Percentiles rank a stretch among this genome's conserved stretches.
phyloP scores from a whole-genome alignment of 208 protist genomes.

The Balamuthia mandrillaris region DNA sequence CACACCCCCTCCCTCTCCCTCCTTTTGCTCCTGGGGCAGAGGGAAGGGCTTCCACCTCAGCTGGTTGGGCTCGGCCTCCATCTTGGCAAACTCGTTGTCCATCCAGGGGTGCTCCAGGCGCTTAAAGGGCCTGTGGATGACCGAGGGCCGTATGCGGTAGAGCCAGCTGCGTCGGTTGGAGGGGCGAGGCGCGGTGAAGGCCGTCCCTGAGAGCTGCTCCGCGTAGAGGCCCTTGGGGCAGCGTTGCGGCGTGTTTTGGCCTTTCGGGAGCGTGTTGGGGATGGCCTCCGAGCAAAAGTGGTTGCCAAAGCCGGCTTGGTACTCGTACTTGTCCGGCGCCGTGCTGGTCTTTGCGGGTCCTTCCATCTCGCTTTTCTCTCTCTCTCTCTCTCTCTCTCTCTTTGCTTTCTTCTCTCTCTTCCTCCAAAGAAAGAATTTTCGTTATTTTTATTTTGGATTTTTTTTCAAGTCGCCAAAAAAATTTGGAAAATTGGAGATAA shows the following conservation, averaged over 20 bases:
- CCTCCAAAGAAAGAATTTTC: no score
- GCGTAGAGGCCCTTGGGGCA: conserved; percentile 82
- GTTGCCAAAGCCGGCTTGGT: conserved; percentile 73
- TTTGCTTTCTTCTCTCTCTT: no score
- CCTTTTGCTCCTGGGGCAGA: conserved; percentile 22
- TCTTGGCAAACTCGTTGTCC: neutral
- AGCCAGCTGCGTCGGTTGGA: conserved; percentile 75
- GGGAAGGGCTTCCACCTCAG: conserved; percentile 72
- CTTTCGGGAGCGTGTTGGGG: conserved; percentile 61
- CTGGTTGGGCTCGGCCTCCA: conserved; percentile 66
- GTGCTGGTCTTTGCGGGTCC: no score
- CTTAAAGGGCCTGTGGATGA: conserved; percentile 64
- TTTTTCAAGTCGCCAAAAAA: no score
- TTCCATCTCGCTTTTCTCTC: no score
- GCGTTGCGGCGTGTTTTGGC: conserved; percentile 78
- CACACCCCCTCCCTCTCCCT: neutral
- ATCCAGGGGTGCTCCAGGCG: conserved; percentile 10
- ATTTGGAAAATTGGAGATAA: no score
- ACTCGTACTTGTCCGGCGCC: conserved; percentile 63
- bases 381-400: no score
- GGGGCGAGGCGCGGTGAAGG: conserved; percentile 76
- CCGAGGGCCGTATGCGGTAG: conserved; percentile 79
- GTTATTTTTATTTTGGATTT: no score
- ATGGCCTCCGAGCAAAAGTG: conserved; percentile 66
- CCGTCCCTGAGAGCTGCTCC: conserved; percentile 82